A percentile compares a stretch with the other conserved stretches of the same genome.
phyloP scores from a whole-genome alignment of 1,139 yeast species.

The Blastobotrys capitulatus region DNA sequence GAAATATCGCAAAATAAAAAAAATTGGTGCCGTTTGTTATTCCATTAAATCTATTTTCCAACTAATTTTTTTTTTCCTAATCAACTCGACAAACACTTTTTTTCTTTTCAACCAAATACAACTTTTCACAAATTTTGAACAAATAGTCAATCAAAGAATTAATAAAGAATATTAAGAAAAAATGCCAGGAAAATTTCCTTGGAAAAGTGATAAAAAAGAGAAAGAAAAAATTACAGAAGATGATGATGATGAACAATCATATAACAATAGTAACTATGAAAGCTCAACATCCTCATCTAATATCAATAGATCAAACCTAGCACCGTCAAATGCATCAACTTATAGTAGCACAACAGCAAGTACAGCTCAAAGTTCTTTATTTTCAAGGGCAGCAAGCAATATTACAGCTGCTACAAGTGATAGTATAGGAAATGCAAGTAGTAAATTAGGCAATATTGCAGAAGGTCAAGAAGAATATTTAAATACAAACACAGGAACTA shows the following conservation, averaged over 20 bases:
- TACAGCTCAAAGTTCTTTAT: conserved; percentile 23
- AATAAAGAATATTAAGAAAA: neutral
- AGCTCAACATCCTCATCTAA: neutral
- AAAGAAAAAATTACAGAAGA: conserved; percentile 5
- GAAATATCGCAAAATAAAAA: neutral
- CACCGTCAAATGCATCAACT: conserved; percentile 13
- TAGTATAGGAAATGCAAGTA: neutral
- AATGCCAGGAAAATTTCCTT: conserved; percentile 8
- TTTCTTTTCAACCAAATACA: too few species aligned
- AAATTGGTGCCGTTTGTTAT: neutral
- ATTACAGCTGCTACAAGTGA: conserved; percentile 15
- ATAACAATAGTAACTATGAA: conserved; percentile 5
- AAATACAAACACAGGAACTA: conserved; percentile 1
- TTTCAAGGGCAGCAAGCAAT: conserved; percentile 22
- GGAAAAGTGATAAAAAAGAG: conserved; percentile 4
- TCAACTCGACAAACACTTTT: too few species aligned
- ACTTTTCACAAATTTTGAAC: too few species aligned
- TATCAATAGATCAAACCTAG: neutral
- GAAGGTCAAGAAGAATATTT: conserved; percentile 6
- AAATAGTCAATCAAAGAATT: too few species aligned
- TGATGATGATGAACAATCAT: conserved; percentile 4
- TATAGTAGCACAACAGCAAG: conserved; percentile 9
- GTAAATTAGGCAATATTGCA: conserved; percentile 5
- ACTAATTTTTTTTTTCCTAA: too few species aligned
- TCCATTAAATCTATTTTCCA: neutral